A percentile compares a stretch with the other conserved stretches of the same genome.
These are phyloP conservation scores for Xylariales sp. DNA, from an alignment of 2,329 filamentous ascomycete genomes.

Conservation along the genomic window DNA sequence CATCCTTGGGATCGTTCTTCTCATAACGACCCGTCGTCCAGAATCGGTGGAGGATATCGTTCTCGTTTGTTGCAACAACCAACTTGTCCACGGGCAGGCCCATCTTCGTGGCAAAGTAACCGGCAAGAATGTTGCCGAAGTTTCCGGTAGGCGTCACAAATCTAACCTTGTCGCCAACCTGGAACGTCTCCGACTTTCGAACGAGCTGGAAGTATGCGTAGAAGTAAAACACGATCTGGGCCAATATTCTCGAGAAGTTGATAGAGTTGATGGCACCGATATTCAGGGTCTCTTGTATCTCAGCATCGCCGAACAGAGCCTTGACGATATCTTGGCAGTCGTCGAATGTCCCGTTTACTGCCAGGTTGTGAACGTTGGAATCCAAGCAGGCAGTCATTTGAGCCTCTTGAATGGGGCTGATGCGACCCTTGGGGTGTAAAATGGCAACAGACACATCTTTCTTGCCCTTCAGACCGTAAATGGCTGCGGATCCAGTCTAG, in stretches of 20 bases:
- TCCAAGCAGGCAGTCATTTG: conserved; percentile 97
- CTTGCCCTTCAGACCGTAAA: conserved; percentile 91
- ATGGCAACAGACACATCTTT: conserved; percentile 97
- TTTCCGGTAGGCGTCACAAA: conserved; percentile 94
- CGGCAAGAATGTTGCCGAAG: conserved; percentile 87
- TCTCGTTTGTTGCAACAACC: conserved; percentile 92
- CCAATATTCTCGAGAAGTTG: conserved; percentile 92
- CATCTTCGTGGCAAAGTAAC: conserved; percentile 90
- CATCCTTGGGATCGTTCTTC: conserved; percentile 67
- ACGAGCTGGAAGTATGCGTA: conserved; percentile 83
- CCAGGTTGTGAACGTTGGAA: conserved; percentile 86
- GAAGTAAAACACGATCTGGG: conserved; percentile 97
- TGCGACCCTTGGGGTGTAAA: conserved; percentile 83
- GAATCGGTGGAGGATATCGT: conserved; percentile 94
- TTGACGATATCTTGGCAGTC: conserved; percentile 98
- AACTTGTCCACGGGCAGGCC: conserved; percentile 84
- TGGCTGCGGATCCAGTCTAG: conserved; percentile 94
- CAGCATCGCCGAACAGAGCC: conserved; percentile 79
- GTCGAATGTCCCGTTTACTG: conserved; percentile 88
- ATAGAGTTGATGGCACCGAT: conserved; percentile 95
- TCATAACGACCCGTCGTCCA: conserved; percentile 88
- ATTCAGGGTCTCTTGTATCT: conserved; percentile 76
- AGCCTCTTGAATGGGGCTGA: conserved; percentile 88
- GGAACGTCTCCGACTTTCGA: conserved; percentile 54
- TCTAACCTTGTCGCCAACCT: conserved; percentile 65